phyloP scores from a whole-genome alignment of 768 basidiomycete genomes.

The Boletus subcaerulescens region DNA sequence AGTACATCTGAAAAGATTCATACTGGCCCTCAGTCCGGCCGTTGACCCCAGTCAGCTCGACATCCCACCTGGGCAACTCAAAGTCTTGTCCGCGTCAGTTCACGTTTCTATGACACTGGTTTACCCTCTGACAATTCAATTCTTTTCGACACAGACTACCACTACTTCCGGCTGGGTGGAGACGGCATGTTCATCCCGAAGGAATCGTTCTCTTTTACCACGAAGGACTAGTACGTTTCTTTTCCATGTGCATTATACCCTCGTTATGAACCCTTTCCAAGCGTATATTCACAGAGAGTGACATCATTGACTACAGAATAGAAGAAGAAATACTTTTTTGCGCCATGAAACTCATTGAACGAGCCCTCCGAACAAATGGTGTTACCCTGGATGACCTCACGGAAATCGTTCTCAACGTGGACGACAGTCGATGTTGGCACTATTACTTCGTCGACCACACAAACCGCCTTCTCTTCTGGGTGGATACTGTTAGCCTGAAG shows the following conservation, averaged over 20 bases:
- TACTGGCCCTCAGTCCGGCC: background rate
- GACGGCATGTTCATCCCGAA: conserved; percentile 13
- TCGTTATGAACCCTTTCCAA: background rate
- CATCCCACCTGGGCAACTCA: conserved; percentile 8
- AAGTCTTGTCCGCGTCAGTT: conserved; percentile 8
- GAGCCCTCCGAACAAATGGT: background rate
- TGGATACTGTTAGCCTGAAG: background rate
- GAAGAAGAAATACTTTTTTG: background rate
- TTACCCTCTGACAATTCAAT: background rate
- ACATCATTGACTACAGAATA: background rate
- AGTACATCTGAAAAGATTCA: background rate
- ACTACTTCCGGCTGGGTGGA: conserved; percentile 1
- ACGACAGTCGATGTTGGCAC: background rate
- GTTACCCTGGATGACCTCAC: conserved; percentile 7
- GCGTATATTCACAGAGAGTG: conserved; percentile 16
- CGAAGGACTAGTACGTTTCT: conserved; percentile 6
- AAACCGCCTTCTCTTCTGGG: conserved; percentile 17
- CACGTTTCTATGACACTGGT: background rate
- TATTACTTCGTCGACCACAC: conserved; percentile 21
- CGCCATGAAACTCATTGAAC: conserved; percentile 5
- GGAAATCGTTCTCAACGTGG: conserved; percentile 13
- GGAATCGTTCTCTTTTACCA: conserved; percentile 14
- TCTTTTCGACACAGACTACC: background rate
- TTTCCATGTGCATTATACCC: background rate
- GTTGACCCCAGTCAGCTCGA: background rate